Conservation (phyloP, 2,329 filamentous ascomycete species). For the Fusarium oligoseptatum region DNA sequence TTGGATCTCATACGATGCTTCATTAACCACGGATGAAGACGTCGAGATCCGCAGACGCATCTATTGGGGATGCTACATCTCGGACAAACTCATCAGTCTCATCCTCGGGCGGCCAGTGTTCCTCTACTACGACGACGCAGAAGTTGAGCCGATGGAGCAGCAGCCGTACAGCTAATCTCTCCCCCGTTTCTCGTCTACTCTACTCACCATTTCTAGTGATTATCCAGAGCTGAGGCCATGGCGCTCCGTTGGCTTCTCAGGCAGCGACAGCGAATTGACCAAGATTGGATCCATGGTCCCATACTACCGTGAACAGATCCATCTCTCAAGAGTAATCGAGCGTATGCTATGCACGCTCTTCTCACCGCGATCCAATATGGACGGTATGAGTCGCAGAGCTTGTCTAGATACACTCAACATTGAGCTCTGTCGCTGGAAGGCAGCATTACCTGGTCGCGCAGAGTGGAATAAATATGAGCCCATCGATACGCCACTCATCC, state of each 20-base stretch:
- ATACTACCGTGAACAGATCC: constrained; percentile 38
- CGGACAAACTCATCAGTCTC: constrained; percentile 44
- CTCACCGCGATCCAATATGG: constrained; percentile 13
- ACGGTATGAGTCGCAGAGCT: constrained; percentile 6
- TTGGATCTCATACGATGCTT: constrained; percentile 40
- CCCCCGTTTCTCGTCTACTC: too few species aligned
- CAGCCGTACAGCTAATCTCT: constrained; percentile 7
- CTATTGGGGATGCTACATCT: constrained; percentile 49
- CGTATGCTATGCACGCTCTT: constrained; percentile 35
- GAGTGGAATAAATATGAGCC: constrained; percentile 41
- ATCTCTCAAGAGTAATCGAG: constrained; percentile 36
- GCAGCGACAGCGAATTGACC: constrained; percentile 4
- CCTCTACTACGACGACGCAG: constrained; percentile 8
- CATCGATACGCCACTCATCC: constrained; percentile 25
- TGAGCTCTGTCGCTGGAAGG: constrained; percentile 37
- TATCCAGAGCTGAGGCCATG: constrained; percentile 39
- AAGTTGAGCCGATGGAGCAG: constrained; percentile 16
- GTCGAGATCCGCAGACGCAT: constrained; percentile 47
- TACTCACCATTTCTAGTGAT: constrained; percentile 14
- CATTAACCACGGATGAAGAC: constrained; percentile 39
- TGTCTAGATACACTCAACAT: constrained; percentile 35
- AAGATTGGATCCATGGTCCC: constrained; percentile 32
- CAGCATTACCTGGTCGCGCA: constrained; percentile 29
- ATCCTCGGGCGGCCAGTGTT: background rate
- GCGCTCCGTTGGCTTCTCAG: constrained; percentile 42